Conservation (phyloP, 257 asterid genomes). For the Solanum sitiens region DNA sequence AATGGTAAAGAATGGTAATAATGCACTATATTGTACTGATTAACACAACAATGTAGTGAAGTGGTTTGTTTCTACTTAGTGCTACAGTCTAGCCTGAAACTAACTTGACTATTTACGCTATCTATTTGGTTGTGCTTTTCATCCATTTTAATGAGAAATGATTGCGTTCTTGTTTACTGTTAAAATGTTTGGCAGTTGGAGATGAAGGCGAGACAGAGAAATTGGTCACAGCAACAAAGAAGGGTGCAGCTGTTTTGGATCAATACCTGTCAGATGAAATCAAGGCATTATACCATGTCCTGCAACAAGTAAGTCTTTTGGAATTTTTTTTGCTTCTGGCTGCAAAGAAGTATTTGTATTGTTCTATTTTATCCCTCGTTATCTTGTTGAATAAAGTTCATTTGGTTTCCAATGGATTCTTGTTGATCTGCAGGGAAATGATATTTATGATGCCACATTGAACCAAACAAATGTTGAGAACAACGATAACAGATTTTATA, state of each 20-base stretch:
- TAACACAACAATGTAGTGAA: background rate
- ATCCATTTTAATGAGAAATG: background rate
- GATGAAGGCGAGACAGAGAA: background rate
- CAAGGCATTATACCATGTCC: background rate
- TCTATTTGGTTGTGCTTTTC: background rate
- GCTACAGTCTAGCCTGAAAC: background rate
- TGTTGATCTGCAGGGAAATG: background rate
- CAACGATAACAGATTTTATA: background rate
- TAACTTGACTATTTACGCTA: background rate
- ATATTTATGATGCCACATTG: background rate
- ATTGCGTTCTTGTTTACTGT: background rate
- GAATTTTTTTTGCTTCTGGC: background rate
- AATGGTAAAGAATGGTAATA: background rate
- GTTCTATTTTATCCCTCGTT: background rate
- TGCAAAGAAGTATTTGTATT: background rate
- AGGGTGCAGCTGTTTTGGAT: background rate
- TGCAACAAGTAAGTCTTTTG: background rate
- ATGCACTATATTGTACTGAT: background rate
- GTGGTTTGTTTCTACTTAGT: background rate
- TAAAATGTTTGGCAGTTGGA: background rate
- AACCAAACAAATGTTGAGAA: background rate
- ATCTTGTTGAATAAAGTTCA: background rate
- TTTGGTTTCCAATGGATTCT: background rate
- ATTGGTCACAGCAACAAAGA: background rate
- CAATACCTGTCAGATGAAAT: background rate